Conservation (phyloP, 768 basidiomycete genomes). For the Suillus placidus region DNA sequence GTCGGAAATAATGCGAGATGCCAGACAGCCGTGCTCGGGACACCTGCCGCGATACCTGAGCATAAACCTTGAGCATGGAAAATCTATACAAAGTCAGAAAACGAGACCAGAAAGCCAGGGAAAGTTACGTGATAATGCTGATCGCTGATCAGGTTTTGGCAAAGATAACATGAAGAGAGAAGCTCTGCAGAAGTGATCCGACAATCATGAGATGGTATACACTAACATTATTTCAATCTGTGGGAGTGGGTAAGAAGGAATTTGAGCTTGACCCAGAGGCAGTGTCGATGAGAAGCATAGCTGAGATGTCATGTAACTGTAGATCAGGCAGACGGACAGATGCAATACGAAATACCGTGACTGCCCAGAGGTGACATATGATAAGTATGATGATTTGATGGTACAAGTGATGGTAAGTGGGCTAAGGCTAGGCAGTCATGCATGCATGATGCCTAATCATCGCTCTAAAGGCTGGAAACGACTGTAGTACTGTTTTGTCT, state of each 20-base stretch:
- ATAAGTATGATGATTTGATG: constrained; percentile 10
- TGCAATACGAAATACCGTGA: neutral
- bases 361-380: neutral
- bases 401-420: constrained; percentile 11
- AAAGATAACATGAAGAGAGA: constrained; percentile 46
- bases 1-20: constrained; percentile 47
- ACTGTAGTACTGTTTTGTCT: constrained; percentile 83
- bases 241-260: no score
- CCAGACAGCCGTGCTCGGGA: constrained; percentile 42
- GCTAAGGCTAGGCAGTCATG: neutral
- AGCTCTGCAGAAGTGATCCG: constrained; percentile 18
- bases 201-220: constrained; percentile 14
- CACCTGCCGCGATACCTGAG: constrained; percentile 47
- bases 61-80: constrained; percentile 53
- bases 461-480: constrained; percentile 71
- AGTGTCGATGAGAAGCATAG: neutral
- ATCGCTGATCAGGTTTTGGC: constrained; percentile 39
- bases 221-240: neutral
- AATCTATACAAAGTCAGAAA: constrained; percentile 32
- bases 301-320: constrained; percentile 1
- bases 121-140: constrained; percentile 40
- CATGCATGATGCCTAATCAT: constrained; percentile 13
- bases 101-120: neutral
- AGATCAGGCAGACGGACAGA: neutral
- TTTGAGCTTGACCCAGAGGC: neutral